Base-by-base conservation (phyloP, 169 alveolate species). In the Cryptosporidium parvum region DNA sequence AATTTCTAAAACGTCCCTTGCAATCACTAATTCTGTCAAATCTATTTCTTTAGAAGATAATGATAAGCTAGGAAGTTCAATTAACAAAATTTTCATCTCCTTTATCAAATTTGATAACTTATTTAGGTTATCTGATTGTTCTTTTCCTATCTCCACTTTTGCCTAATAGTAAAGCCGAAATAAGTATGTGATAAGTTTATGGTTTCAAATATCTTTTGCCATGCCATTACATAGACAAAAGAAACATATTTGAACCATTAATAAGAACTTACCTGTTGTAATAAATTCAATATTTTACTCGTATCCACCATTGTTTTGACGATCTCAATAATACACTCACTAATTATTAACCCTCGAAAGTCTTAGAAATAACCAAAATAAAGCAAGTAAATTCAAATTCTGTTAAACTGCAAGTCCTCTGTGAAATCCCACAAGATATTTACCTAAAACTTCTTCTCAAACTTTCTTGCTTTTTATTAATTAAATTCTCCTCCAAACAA, bases 1-100 rank as follows among this genome's bases (percentile, higher is more conserved):
- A 5, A 80, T 31, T 6, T 80, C 89, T 21, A 80, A 44, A 7
- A 80, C 89, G 33, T 80, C 89, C 33, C 89, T 80, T 16, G 89
- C 89, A 16, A 80, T 62, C 37, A 65, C 37, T 12, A 65, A 42
- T 65, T 80, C 89, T 1, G 89, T 80, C n/a, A 62, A 21, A 44
- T 80, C 89, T 16, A 61, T 42, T 51, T 80, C 89, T 29, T 80
- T 65, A 29, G 89, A 80, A 35, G 61, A 61, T 26, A 65, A 39
- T 5, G 67, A 37, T 26, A 65, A 37, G 33, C 80, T 80, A 10
- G 89, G 89, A 26, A 80, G 45, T 26, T 80, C 69, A 31, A 29
- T 80, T 1, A 80, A 44, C 37, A 80, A 12, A 8, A 80, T 62
- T 48, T 80, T 80, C 75, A 80, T 42, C 48, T 42, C 53, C 42